These are phyloP conservation scores for Lagenidium giganteum DNA, from an alignment of 352 stramenopile species.

Conservation along the genomic window DNA sequence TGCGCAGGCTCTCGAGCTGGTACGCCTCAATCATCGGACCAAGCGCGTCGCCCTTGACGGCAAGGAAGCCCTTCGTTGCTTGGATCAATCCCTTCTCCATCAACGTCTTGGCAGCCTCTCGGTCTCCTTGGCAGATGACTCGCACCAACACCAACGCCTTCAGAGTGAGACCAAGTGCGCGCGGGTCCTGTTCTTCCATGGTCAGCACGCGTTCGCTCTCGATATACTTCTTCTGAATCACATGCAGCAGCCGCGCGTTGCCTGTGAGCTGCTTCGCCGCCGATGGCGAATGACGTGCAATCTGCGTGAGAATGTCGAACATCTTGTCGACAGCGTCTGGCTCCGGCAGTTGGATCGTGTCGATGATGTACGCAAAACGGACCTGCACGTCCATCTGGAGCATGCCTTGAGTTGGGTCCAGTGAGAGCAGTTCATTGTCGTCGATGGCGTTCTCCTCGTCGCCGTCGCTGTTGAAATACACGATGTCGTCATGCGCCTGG, in stretches of 20 bases:
- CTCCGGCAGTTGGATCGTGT: constrained; percentile 37
- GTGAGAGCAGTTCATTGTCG: constrained; percentile 40
- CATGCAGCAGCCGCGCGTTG: constrained; percentile 32
- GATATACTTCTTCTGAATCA: constrained; percentile 42
- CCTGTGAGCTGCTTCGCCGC: constrained; percentile 38
- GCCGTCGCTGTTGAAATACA: constrained; percentile 45
- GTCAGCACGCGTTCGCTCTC: constrained; percentile 43
- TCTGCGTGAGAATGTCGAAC: constrained; percentile 43
- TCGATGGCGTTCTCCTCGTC: constrained; percentile 33
- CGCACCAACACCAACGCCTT: constrained; percentile 40
- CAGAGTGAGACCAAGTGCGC: constrained; percentile 30
- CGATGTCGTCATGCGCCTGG: constrained; percentile 22
- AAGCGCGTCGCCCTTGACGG: constrained; percentile 17
- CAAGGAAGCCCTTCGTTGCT: constrained; percentile 52
- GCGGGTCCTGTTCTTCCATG: constrained; percentile 15
- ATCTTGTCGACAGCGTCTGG: constrained; percentile 38
- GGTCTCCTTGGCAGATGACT: constrained; percentile 40
- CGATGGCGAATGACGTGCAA: constrained; percentile 45
- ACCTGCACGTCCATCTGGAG: constrained; percentile 50
- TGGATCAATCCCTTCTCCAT: constrained; percentile 44
- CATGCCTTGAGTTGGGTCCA: constrained; percentile 56
- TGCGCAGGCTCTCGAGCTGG: constrained; percentile 49
- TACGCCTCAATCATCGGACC: constrained; percentile 21
- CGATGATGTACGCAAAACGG: constrained; percentile 45
- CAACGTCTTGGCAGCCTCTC: constrained; percentile 27